Conservation (phyloP, 148 eudicot genomes). For the Chenopodium suecicum region DNA sequence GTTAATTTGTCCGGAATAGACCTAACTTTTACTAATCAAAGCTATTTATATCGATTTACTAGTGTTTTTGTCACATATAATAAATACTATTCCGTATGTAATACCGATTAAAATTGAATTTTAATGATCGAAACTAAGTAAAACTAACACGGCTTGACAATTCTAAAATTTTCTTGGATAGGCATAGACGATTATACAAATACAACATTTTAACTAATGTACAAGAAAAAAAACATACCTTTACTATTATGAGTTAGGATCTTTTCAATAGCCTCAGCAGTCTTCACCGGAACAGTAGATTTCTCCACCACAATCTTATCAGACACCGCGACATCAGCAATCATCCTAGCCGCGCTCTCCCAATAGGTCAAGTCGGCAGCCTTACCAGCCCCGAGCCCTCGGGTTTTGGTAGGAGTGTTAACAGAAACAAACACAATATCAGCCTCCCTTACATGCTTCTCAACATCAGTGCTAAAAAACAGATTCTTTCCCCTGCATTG, state of each 20-base stretch:
- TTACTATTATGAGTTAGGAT: slow-evolving; percentile 60
- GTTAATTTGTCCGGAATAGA: no score
- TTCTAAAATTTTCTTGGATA: no score
- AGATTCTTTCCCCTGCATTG: slow-evolving; percentile 63
- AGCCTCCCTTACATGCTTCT: slow-evolving; percentile 55
- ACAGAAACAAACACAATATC: slow-evolving; percentile 66
- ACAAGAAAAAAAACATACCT: slow-evolving; percentile 16
- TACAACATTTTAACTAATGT: no score
- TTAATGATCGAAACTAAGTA: no score
- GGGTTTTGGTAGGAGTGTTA: slow-evolving; percentile 65
- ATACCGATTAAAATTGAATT: no score
- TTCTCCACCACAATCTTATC: slow-evolving; percentile 69
- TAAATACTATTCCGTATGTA: no score
- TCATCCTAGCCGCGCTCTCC: slow-evolving; percentile 75
- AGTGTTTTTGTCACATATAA: no score
- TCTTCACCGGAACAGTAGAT: slow-evolving; percentile 70
- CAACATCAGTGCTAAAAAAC: slow-evolving; percentile 61
- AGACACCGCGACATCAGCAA: slow-evolving; percentile 54
- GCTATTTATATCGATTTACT: no score
- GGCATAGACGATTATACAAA: no score
- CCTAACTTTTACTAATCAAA: no score
- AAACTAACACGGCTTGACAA: no score
- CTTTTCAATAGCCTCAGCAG: slow-evolving; percentile 72
- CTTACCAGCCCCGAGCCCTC: slow-evolving; percentile 68
- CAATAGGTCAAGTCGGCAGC: slow-evolving; percentile 68